A percentile compares a stretch with the other conserved stretches of the same genome.
phyloP scores from a whole-genome alignment of 202 grass and related monocot species.

The Dendrocalamus latiflorus region DNA sequence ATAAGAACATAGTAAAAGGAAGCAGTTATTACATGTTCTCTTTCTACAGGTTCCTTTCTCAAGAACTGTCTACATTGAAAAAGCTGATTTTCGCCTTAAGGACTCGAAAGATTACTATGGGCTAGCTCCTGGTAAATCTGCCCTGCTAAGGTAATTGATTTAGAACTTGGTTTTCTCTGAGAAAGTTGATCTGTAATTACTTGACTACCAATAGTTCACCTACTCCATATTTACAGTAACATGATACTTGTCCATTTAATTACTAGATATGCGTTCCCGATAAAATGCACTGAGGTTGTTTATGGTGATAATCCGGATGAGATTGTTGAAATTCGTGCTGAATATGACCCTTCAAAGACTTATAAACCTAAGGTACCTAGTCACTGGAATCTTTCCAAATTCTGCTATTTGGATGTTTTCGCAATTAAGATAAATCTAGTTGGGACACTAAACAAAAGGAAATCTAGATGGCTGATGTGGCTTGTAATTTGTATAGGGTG shows the following conservation, averaged over 20 bases:
- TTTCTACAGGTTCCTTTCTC: slow-evolving; percentile 66
- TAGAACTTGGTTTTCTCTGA: not conserved
- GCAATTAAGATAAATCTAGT: not conserved
- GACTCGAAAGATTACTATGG: slow-evolving; percentile 96
- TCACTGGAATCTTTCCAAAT: slow-evolving; percentile 11
- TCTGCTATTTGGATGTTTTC: not conserved
- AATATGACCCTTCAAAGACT: slow-evolving; percentile 76
- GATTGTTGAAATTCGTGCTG: slow-evolving; percentile 67
- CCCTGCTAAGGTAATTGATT: slow-evolving; percentile 64
- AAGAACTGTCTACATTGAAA: slow-evolving; percentile 72
- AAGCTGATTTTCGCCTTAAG: slow-evolving; percentile 84
- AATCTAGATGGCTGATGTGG: not conserved
- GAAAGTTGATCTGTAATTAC: slow-evolving; percentile 9
- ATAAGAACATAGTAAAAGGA: not conserved
- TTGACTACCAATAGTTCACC: not conserved
- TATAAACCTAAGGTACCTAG: slow-evolving; percentile 67
- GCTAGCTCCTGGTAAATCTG: slow-evolving; percentile 87
- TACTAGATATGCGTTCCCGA: slow-evolving; percentile 82
- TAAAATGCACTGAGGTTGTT: slow-evolving; percentile 90
- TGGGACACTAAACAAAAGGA: not conserved
- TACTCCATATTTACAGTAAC: not conserved
- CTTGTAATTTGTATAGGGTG: slow-evolving; percentile 52
- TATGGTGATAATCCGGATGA: slow-evolving; percentile 51
- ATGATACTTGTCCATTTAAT: not conserved
- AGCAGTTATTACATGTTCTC: not conserved